These are phyloP conservation scores for Alternaria infectoria DNA, from an alignment of 2,329 filamentous ascomycete species.

Conservation along the genomic window DNA sequence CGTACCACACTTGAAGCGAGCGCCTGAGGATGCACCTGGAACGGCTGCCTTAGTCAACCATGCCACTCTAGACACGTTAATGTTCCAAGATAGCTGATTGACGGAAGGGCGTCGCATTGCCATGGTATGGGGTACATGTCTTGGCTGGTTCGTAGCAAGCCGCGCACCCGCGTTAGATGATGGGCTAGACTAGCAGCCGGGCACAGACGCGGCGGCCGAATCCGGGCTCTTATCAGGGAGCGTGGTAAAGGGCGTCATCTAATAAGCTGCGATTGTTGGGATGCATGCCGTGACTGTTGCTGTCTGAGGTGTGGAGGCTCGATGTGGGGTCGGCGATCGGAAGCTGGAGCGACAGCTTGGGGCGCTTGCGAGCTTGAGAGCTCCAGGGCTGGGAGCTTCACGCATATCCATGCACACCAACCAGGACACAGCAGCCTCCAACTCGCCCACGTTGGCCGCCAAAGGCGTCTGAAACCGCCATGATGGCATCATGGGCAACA, in stretches of 20 bases:
- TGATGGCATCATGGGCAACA: conserved; percentile 38
- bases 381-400: conserved; percentile 9
- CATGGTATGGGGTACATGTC: conserved; percentile 15
- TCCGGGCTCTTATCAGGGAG: conserved; percentile 37
- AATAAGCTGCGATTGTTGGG: conserved; percentile 30
- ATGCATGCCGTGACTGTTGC: conserved; percentile 32
- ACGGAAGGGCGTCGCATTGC: conserved; percentile 11
- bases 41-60: conserved; percentile 4
- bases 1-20: conserved; percentile 42
- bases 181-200: conserved; percentile 22
- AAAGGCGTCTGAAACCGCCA: conserved; percentile 41
- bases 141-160: conserved; percentile 9
- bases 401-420: conserved; percentile 10
- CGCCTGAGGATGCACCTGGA: neutral
- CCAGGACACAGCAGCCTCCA: conserved; percentile 33
- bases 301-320: conserved; percentile 29
- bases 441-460: conserved; percentile 42
- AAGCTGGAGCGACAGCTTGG: conserved; percentile 13
- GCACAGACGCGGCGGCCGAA: conserved; percentile 29
- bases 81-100: conserved; percentile 18
- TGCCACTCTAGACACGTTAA: conserved; percentile 11
- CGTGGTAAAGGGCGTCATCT: conserved; percentile 25
- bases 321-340: conserved; percentile 27
- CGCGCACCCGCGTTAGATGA: conserved; percentile 23
- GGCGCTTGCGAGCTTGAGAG: conserved; percentile 8